Percentiles rank a stretch among this genome's conserved stretches.
Evolutionary conservation across 768 basidiomycete genomes (phyloP).

Genomic region (Mycena latifolia): DNA sequence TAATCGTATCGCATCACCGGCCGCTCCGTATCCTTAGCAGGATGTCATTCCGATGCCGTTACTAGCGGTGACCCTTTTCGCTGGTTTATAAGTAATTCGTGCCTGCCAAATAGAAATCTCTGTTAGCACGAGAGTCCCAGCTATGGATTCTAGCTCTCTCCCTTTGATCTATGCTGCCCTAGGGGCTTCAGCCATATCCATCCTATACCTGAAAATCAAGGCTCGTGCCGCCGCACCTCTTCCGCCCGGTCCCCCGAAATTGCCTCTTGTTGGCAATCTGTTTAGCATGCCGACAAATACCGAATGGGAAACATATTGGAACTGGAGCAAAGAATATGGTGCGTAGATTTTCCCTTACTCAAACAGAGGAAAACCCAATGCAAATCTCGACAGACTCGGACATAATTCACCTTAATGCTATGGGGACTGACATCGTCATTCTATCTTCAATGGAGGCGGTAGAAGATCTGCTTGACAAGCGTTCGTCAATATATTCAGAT

Average conservation of each 20-base stretch:
- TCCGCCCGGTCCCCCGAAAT: conserved; percentile 46
- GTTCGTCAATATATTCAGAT: conserved; percentile 27
- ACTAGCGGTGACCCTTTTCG: too few species aligned
- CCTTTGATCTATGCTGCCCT: too few species aligned
- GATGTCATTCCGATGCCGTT: too few species aligned
- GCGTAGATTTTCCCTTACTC: neutral
- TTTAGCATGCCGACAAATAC: conserved; percentile 34
- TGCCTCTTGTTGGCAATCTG: conserved; percentile 43
- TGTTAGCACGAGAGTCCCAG: too few species aligned
- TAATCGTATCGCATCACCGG: too few species aligned
- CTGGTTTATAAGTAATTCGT: too few species aligned
- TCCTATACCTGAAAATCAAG: neutral
- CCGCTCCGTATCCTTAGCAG: too few species aligned
- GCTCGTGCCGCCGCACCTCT: neutral
- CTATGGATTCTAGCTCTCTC: too few species aligned
- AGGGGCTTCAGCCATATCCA: neutral
- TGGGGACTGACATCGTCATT: conserved; percentile 38
- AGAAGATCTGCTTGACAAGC: conserved; percentile 22
- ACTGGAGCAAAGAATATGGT: conserved; percentile 42
- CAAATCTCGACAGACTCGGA: conserved; percentile 32
- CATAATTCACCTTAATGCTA: conserved; percentile 40
- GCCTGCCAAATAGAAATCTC: too few species aligned
- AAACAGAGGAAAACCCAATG: too few species aligned
- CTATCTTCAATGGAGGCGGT: conserved; percentile 11
- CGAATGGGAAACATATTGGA: conserved; percentile 40